phyloP scores from a whole-genome alignment of 805 yeast genomes.

The Spathaspora gorwiae region DNA sequence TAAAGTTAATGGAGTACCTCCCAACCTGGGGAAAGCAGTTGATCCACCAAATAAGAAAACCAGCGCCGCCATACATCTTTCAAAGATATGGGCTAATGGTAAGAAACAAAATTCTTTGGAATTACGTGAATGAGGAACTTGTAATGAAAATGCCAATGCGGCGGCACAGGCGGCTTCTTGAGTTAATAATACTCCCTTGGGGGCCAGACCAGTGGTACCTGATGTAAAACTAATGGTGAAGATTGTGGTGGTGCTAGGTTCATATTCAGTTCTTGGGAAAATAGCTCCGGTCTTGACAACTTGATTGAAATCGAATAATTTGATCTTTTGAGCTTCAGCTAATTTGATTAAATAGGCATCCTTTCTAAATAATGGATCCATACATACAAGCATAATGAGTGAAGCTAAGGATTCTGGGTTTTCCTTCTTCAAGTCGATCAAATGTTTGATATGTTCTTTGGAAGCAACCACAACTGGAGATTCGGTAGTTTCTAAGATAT shows the following conservation, averaged over 20 bases:
- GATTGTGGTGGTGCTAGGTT: slow-evolving; percentile 45
- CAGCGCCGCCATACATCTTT: slow-evolving; percentile 43
- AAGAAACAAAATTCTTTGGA: slow-evolving; percentile 37
- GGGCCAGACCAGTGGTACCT: slow-evolving; percentile 66
- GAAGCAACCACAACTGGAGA: slow-evolving; percentile 47
- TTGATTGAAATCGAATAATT: slow-evolving; percentile 25
- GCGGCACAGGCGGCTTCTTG: slow-evolving; percentile 51
- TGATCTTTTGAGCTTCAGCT: slow-evolving; percentile 14
- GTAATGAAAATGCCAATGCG: slow-evolving; percentile 32
- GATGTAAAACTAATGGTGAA: slow-evolving; percentile 70
- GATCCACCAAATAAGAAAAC: slow-evolving; percentile 45
- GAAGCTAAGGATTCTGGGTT: slow-evolving; percentile 20
- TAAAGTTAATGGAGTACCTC: slow-evolving; percentile 23
- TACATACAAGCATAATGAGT: slow-evolving; percentile 30
- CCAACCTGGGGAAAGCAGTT: slow-evolving; percentile 47
- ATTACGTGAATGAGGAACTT: slow-evolving; percentile 17
- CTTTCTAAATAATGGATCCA: slow-evolving; percentile 36
- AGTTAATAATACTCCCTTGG: slow-evolving; percentile 62
- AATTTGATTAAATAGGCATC: slow-evolving; percentile 18
- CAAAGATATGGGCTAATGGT: slow-evolving; percentile 59
- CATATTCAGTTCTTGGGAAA: slow-evolving; percentile 25
- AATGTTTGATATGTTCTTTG: slow-evolving; percentile 23
- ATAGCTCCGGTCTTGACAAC: slow-evolving; percentile 29
- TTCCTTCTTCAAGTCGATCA: slow-evolving; percentile 25
- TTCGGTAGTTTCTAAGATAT: slow-evolving; percentile 57